A percentile compares a stretch with the other conserved stretches of the same genome.
phyloP scores from a whole-genome alignment of 306 rosid species.

The Carpinus viminea region DNA sequence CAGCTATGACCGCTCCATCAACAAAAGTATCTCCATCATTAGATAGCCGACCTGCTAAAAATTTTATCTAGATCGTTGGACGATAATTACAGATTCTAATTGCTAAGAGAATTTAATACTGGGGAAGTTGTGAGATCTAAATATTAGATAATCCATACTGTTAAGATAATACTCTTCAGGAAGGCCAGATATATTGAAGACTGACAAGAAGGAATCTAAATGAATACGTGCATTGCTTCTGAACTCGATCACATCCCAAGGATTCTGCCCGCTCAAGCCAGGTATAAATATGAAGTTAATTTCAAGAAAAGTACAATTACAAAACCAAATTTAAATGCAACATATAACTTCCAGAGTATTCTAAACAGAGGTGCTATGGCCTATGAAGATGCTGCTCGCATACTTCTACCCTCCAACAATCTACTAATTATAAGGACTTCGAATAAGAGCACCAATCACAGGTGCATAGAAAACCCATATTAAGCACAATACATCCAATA shows the following conservation, averaged over 20 bases:
- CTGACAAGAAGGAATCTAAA: constrained; percentile 90
- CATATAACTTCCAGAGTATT: background rate
- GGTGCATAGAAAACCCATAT: background rate
- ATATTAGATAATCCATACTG: constrained; percentile 43
- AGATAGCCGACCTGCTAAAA: constrained; percentile 59
- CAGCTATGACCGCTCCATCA: constrained; percentile 88
- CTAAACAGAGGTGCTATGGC: background rate
- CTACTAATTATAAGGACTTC: background rate
- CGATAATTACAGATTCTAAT: constrained; percentile 14
- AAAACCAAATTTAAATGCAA: background rate
- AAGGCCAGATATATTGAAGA: constrained; percentile 87
- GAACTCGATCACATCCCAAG: constrained; percentile 80
- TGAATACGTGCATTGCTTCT: constrained; percentile 77
- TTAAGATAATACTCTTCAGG: constrained; percentile 82
- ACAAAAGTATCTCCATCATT: constrained; percentile 62
- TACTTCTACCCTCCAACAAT: background rate
- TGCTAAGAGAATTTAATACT: background rate
- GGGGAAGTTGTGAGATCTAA: constrained; percentile 17
- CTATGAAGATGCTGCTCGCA: background rate
- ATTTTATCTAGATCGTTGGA: constrained; percentile 12
- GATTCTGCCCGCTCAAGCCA: constrained; percentile 60
- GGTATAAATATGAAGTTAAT: constrained; percentile 4
- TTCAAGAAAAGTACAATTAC: constrained; percentile 18
- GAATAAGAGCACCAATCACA: background rate
- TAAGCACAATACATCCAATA: no score